Evolutionary conservation across 805 yeast genomes (phyloP).

Genomic region (Ogataea saltuana): DNA sequence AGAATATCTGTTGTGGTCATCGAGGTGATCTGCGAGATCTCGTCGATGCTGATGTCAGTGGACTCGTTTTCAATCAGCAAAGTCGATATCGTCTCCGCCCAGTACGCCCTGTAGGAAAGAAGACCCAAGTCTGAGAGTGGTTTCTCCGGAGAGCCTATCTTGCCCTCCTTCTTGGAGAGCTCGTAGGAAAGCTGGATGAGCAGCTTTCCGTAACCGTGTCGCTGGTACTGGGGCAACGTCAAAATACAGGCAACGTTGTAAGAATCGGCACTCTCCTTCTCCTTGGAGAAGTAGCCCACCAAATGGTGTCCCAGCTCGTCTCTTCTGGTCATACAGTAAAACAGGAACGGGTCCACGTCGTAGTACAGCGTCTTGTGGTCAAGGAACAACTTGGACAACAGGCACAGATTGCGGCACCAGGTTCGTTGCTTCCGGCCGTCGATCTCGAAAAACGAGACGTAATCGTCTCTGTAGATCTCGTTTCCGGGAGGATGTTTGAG

Average conservation of each 20-base stretch:
- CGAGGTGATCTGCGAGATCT: conserved; percentile 78
- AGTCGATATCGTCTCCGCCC: conserved; percentile 89
- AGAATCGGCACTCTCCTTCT: conserved; percentile 92
- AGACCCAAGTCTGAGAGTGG: conserved; percentile 95
- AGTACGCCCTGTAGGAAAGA: conserved; percentile 88
- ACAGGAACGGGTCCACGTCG: conserved; percentile 96
- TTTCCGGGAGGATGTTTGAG: conserved; percentile 98
- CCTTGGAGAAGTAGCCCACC: conserved; percentile 96
- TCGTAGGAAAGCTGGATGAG: conserved; percentile 93
- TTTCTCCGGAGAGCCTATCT: conserved; percentile 95
- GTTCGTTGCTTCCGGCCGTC: conserved; percentile 96
- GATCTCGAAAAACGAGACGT: conserved; percentile 93
- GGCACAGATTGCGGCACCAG: conserved; percentile 95
- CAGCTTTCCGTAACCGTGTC: conserved; percentile 90
- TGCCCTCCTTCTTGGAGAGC: conserved; percentile 82
- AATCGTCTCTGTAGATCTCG: conserved; percentile 91
- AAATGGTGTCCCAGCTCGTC: conserved; percentile 93
- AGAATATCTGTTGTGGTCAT: conserved; percentile 96
- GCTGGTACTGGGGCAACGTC: conserved; percentile 93
- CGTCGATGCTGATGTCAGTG: conserved; percentile 73
- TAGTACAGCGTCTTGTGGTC: conserved; percentile 96
- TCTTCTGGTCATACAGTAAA: conserved; percentile 90
- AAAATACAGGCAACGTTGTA: conserved; percentile 97
- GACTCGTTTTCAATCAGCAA: conserved; percentile 61
- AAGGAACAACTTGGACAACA: conserved; percentile 83